Conservation (phyloP, 1,284 basidiomycete genomes). For the Cutaneotrichosporon cavernicola region DNA sequence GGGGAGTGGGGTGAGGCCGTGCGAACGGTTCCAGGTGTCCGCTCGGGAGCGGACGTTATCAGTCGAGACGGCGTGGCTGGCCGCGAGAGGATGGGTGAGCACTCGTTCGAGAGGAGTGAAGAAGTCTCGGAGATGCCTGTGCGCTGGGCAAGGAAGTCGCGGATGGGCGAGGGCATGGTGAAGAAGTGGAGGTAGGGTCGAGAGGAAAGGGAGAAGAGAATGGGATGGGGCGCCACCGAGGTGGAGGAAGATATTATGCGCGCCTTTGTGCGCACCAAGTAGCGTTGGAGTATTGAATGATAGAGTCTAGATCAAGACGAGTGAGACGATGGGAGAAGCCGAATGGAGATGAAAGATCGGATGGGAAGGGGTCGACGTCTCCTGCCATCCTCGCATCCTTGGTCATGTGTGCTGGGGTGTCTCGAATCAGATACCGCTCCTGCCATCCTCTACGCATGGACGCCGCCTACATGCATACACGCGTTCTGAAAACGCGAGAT, state of each 20-base stretch:
- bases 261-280: not conserved
- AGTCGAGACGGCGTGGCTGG: not conserved
- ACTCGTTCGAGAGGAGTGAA: slow-evolving; percentile 21
- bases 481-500: no score
- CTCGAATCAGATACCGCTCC: no score
- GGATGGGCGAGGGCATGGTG: slow-evolving; percentile 9
- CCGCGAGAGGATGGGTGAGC: slow-evolving; percentile 10
- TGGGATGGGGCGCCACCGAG: not conserved
- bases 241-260: not conserved
- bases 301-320: not conserved
- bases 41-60: not conserved
- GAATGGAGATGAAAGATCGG: not conserved
- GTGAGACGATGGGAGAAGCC: not conserved
- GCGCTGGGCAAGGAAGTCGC: not conserved
- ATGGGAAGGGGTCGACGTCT: not conserved
- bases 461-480: no score
- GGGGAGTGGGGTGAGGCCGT: not conserved
- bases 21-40: not conserved
- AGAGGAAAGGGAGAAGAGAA: not conserved
- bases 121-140: slow-evolving; percentile 10
- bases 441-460: no score
- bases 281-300: not conserved
- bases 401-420: no score
- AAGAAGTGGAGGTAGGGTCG: not conserved
- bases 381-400: no score